Conservation (phyloP, 78 protist species). For the Reticulomyxa filosa region DNA sequence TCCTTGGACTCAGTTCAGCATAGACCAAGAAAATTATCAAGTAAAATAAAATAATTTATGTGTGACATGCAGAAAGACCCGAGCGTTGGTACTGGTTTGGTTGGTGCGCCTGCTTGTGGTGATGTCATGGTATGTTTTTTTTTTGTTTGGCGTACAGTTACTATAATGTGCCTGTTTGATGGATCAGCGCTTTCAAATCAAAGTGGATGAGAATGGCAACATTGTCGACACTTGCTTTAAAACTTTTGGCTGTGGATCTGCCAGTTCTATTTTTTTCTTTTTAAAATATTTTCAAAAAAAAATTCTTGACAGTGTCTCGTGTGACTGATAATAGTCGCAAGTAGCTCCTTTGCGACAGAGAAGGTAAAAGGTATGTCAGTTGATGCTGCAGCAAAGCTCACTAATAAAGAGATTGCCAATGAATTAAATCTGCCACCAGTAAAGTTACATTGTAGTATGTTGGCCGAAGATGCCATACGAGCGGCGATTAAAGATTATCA, state of each 20-base stretch:
- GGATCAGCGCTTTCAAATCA: conserved; percentile 29
- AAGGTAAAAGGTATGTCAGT: conserved; percentile 68
- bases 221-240: conserved; percentile 19
- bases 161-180: too few species aligned
- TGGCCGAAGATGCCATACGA: conserved; percentile 87
- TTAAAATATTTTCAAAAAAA: too few species aligned
- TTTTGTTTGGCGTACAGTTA: too few species aligned
- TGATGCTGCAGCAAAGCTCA: conserved; percentile 50
- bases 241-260: conserved; percentile 95
- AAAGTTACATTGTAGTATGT: conserved; percentile 81
- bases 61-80: too few species aligned
- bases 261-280: conserved; percentile 87
- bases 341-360: conserved; percentile 43
- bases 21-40: too few species aligned
- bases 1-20: conserved; percentile 61
- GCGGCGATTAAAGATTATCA: conserved; percentile 60
- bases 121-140: conserved; percentile 92
- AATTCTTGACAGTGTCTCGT: neutral
- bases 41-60: too few species aligned
- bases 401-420: conserved; percentile 67
- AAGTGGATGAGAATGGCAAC: conserved; percentile 45
- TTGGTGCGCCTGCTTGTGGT: conserved; percentile 85
- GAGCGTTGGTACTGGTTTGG: conserved; percentile 56
- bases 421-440: conserved; percentile 87
- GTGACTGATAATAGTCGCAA: too few species aligned